phyloP scores from a whole-genome alignment of 352 stramenopile species.

The Elongisporangium undulatum region DNA sequence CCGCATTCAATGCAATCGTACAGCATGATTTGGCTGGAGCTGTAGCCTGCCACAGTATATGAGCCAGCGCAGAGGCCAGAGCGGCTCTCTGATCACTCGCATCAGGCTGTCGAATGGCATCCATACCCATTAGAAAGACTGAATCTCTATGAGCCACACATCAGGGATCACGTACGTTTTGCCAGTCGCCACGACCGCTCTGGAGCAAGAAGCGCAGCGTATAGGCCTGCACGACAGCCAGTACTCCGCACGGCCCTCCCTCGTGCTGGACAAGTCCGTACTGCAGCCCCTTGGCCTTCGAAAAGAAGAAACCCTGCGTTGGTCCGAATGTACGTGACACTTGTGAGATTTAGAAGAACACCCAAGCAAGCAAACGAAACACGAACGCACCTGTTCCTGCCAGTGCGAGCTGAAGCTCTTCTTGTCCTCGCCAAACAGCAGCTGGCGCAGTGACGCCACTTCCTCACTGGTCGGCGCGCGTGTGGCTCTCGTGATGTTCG shows the following conservation, averaged over 20 bases:
- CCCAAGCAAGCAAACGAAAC: constrained; percentile 3
- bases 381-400: constrained; percentile 46
- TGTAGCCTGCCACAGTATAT: constrained; percentile 67
- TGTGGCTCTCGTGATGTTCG: neutral
- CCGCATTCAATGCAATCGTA: constrained; percentile 20
- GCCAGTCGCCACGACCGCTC: constrained; percentile 36
- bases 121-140: constrained; percentile 6
- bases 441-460: constrained; percentile 35
- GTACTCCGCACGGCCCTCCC: constrained; percentile 93
- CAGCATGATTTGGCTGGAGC: neutral
- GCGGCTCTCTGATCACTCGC: constrained; percentile 30
- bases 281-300: constrained; percentile 32
- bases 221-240: constrained; percentile 93
- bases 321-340: neutral
- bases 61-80: constrained; percentile 40
- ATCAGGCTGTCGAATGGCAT: constrained; percentile 24
- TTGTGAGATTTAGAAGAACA: neutral
- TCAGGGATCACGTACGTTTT: constrained; percentile 37
- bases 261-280: constrained; percentile 93
- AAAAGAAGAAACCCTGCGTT: constrained; percentile 66
- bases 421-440: constrained; percentile 53
- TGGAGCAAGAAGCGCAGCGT: constrained; percentile 77
- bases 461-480: constrained; percentile 32
- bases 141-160: neutral
- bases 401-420: constrained; percentile 67